phyloP scores from a whole-genome alignment of 176 grass and related monocot genomes.

The Melocanna baccifera region DNA sequence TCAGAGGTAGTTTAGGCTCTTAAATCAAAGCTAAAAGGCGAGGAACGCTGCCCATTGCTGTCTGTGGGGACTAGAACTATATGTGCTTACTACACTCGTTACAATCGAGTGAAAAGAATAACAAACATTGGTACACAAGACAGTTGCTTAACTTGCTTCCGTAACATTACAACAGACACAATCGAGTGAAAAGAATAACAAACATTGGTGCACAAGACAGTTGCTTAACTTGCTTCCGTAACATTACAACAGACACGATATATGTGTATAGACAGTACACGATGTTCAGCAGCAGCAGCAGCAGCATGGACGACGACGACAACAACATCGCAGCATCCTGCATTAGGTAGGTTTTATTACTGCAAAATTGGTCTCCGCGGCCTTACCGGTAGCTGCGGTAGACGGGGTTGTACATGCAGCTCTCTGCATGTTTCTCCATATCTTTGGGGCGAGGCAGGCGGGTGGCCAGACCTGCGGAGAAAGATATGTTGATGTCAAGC shows the following conservation, averaged over 20 bases:
- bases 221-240: slow-evolving; percentile 7
- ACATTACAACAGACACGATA: slow-evolving; percentile 28
- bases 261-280: slow-evolving; percentile 22
- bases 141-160: neutral
- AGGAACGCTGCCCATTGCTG: neutral
- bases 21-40: neutral
- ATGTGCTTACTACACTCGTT: neutral
- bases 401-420: slow-evolving; percentile 84
- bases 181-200: no score
- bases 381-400: slow-evolving; percentile 82
- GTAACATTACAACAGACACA: slow-evolving; percentile 28
- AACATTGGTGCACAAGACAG: neutral
- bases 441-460: slow-evolving; percentile 66
- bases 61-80: neutral
- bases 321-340: slow-evolving; percentile 19
- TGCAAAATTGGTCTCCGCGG: slow-evolving; percentile 47
- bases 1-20: neutral
- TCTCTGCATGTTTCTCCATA: slow-evolving; percentile 80
- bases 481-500: neutral
- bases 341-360: slow-evolving; percentile 36
- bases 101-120: neutral
- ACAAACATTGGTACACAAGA: neutral
- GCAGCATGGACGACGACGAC: neutral
- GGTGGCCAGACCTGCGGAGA: slow-evolving; percentile 67
- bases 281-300: neutral